Conservation (phyloP, 331 rosid species). For the Stylosanthes scabra region DNA sequence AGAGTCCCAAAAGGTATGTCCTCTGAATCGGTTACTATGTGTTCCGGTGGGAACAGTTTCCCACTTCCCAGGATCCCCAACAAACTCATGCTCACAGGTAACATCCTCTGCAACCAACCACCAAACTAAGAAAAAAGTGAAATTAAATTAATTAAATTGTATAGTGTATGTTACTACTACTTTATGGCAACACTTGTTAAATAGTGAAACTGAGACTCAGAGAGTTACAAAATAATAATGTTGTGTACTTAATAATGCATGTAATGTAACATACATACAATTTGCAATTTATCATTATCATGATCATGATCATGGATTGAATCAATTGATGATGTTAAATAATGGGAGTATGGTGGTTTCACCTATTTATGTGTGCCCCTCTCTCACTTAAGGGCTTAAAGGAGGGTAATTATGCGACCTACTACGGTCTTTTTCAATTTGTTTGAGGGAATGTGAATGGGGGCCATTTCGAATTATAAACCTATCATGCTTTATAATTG, state of each 20-base stretch:
- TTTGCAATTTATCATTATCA: background rate
- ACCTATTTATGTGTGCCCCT: background rate
- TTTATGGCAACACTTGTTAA: background rate
- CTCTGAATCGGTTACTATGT: slow-evolving; percentile 51
- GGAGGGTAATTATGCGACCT: background rate
- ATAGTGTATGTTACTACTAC: no score
- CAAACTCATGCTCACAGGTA: slow-evolving; percentile 17
- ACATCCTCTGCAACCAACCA: slow-evolving; percentile 19
- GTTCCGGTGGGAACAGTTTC: slow-evolving; percentile 24
- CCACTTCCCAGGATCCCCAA: background rate
- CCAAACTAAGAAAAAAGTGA: no score
- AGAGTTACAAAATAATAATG: background rate
- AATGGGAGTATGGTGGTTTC: no score
- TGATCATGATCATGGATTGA: background rate
- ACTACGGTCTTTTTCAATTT: background rate
- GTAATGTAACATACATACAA: no score
- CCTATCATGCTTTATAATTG: no score
- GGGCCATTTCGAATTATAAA: background rate
- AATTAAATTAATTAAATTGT: no score
- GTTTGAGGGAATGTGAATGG: background rate
- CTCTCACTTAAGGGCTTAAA: background rate
- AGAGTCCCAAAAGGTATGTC: slow-evolving; percentile 56
- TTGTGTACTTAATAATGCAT: no score
- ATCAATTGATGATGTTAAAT: background rate
- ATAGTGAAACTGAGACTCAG: background rate